Evolutionary conservation across 1,284 basidiomycete genomes (phyloP), one percentile per base, ranked within the genome.

Genomic region (Ustilago lituana): DNA sequence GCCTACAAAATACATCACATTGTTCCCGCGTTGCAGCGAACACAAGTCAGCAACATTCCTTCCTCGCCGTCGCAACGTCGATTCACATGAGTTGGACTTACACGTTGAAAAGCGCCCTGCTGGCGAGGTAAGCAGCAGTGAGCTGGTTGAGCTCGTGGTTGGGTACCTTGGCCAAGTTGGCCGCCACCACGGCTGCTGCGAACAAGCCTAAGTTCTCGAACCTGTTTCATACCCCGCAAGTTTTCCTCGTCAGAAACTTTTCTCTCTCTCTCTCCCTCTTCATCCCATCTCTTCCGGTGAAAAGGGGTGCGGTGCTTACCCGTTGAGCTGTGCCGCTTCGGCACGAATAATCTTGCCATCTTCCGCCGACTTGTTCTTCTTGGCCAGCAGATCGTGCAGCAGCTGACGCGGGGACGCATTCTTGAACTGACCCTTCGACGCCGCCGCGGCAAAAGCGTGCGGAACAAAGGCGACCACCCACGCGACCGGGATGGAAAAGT

Each of bases 161-260:
- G n/a, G 76, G 76, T 6, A 79, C 66, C 5, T 51, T 46, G 23
- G 76, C 76, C 4, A 61, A 23, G 55, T 76, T 79, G 15, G 69
- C 77, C 1, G 75, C 71, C 10, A 79, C 57, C 4, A 70, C 51
- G n/a, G 53, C 62, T 6, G 67, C 56, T 5, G 62, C 67, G 26
- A 62, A 70, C 38, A 65, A 36, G 8, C 57, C 61, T 5, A 70
- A 27, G 37, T 55, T 70, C 33, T 70, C 67, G n/a, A 63, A 60
- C 6, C 55, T 58, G 26, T 15, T 3, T 15, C 9, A 11, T n/a
- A n/a, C n/a, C n/a, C n/a, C n/a, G n/a, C n/a, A n/a, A n/a, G n/a
- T n/a, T n/a, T n/a, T n/a, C n/a, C n/a, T n/a, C n/a, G n/a, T n/a
- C n/a, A n/a, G n/a, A n/a, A 20, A 40, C 27, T 32, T 26, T 2